A percentile compares a stretch with the other conserved stretches of the same genome.
phyloP scores from a whole-genome alignment of 768 basidiomycete genomes.

The Strobilomyces dryophilus region DNA sequence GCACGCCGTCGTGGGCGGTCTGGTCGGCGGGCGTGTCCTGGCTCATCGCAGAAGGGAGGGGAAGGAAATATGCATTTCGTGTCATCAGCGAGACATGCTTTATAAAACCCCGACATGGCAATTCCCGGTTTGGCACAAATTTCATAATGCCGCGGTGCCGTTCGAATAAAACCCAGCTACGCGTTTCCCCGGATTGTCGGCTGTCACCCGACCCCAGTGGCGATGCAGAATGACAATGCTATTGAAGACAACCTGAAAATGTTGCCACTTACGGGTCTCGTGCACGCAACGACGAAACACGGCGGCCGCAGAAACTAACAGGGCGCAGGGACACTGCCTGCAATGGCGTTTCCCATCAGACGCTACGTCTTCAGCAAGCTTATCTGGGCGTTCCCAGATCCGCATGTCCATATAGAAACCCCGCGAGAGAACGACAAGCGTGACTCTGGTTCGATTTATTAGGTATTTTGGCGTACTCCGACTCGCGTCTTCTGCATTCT shows the following conservation, averaged over 20 bases:
- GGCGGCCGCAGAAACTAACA: not conserved
- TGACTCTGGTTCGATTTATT: not conserved
- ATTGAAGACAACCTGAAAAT: not conserved
- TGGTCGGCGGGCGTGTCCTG: not conserved
- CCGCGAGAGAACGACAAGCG: not conserved
- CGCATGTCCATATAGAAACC: slow-evolving; percentile 7
- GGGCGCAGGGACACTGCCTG: slow-evolving; percentile 14
- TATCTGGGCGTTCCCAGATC: slow-evolving; percentile 23
- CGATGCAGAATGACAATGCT: not conserved
- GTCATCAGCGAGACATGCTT: not conserved
- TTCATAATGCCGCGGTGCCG: slow-evolving; percentile 14
- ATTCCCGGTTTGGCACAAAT: slow-evolving; percentile 19
- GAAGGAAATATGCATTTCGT: not conserved
- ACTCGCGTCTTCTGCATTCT: too few species aligned
- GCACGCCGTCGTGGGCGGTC: slow-evolving; percentile 28
- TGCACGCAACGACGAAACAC: not conserved
- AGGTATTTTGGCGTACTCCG: not conserved
- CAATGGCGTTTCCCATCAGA: slow-evolving; percentile 3
- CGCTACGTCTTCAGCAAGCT: slow-evolving; percentile 5
- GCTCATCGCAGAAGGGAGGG: slow-evolving; percentile 15
- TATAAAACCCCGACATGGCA: slow-evolving; percentile 30
- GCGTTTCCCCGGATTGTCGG: slow-evolving; percentile 12
- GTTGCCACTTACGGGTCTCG: not conserved
- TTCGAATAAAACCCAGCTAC: slow-evolving; percentile 5
- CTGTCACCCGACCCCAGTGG: not conserved